A percentile compares a stretch with the other conserved stretches of the same genome.
These are phyloP conservation scores for Trametes meyenii DNA, from an alignment of 768 basidiomycete species.

Conservation along the genomic window DNA sequence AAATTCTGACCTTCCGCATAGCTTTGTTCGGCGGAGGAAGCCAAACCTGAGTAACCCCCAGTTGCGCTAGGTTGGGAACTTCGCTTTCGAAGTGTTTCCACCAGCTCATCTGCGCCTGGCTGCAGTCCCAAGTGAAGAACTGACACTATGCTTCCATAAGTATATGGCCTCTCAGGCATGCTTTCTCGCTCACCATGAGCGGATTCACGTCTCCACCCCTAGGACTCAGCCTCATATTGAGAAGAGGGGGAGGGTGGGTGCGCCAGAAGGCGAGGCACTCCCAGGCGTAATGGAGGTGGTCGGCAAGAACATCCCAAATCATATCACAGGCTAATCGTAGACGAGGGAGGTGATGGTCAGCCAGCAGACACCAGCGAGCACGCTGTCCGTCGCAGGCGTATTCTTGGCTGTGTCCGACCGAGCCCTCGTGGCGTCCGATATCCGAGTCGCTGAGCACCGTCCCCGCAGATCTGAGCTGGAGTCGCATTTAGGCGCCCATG, in stretches of 20 bases:
- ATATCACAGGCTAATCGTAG: slow-evolving; percentile 14
- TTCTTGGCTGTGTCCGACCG: background rate
- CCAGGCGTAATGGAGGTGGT: slow-evolving; percentile 10
- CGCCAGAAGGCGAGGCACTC: slow-evolving; percentile 21
- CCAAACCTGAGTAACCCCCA: slow-evolving; percentile 84
- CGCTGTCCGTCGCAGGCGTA: background rate
- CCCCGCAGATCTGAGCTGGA: background rate
- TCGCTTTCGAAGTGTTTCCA: slow-evolving; percentile 76
- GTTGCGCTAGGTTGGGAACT: slow-evolving; percentile 58
- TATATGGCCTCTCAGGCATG: background rate
- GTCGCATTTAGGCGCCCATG: background rate
- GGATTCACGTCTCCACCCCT: slow-evolving; percentile 53
- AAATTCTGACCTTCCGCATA: slow-evolving; percentile 51
- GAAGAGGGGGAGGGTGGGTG: slow-evolving; percentile 45
- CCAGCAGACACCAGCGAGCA: background rate
- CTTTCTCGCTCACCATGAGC: slow-evolving; percentile 58
- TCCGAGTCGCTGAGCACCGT: no score
- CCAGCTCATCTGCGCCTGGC: slow-evolving; percentile 65
- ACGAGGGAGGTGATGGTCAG: background rate
- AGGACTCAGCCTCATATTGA: slow-evolving; percentile 64
- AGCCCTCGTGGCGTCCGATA: background rate
- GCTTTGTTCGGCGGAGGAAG: slow-evolving; percentile 85
- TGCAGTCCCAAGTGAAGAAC: slow-evolving; percentile 84
- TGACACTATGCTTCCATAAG: slow-evolving; percentile 52
- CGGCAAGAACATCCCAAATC: slow-evolving; percentile 14